A percentile compares a stretch with the other conserved stretches of the same genome.
phyloP scores from a whole-genome alignment of 768 basidiomycete species.

The Boletus subparvulus region DNA sequence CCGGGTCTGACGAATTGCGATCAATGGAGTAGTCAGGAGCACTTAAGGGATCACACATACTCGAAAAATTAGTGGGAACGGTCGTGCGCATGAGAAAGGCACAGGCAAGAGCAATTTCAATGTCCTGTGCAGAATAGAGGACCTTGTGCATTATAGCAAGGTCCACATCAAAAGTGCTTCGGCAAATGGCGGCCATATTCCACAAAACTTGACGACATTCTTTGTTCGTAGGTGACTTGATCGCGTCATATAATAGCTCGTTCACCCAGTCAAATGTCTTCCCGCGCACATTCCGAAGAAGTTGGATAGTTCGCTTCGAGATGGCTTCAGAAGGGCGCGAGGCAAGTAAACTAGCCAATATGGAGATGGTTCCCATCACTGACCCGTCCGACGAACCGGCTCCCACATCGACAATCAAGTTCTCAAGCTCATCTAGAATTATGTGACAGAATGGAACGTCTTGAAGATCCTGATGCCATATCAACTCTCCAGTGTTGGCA shows the following conservation, averaged over 20 bases:
- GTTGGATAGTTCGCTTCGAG: background rate
- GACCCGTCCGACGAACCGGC: background rate
- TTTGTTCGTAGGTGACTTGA: background rate
- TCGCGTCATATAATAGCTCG: background rate
- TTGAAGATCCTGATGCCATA: background rate
- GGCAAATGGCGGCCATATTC: background rate
- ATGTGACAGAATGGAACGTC: background rate
- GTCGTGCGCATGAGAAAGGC: background rate
- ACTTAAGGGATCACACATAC: background rate
- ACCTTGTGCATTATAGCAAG: background rate
- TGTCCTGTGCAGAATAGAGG: background rate
- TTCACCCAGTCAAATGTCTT: background rate
- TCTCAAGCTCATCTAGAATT: background rate
- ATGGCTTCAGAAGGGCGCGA: background rate
- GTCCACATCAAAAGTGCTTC: background rate
- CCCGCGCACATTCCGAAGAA: background rate
- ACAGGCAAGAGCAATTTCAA: background rate
- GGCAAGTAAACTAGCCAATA: background rate
- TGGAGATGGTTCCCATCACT: background rate
- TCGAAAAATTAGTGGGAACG: background rate
- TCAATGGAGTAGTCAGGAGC: background rate
- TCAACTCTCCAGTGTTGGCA: background rate
- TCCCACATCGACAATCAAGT: background rate
- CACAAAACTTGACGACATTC: background rate
- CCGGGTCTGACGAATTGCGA: background rate